phyloP scores from a whole-genome alignment of 441 rosid species.

The Aleurites moluccanus region DNA sequence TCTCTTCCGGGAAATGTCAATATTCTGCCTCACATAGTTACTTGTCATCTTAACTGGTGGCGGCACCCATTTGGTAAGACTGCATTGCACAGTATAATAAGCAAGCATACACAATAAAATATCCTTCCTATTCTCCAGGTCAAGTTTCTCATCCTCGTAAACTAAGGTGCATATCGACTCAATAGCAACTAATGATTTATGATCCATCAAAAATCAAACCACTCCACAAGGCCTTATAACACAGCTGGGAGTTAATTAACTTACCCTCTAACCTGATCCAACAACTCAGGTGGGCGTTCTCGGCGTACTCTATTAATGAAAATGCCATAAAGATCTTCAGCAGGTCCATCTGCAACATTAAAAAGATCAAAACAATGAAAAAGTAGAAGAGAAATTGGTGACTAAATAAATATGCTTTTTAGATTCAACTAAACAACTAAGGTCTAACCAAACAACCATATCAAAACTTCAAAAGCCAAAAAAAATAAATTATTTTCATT shows the following conservation, averaged over 20 bases:
- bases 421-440: too few relatives aligned
- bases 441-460: not conserved
- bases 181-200: not conserved
- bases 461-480: conserved; percentile 7
- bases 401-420: too few relatives aligned
- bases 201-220: not conserved
- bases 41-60: conserved; percentile 94
- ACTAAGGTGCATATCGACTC: not conserved
- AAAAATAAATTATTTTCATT: conserved; percentile 8
- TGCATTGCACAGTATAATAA: conserved; percentile 35
- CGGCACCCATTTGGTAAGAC: conserved; percentile 97
- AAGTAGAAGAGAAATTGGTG: not conserved
- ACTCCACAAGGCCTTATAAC: not conserved
- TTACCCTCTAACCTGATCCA: conserved; percentile 83
- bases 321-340: conserved; percentile 93
- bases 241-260: conserved; percentile 19
- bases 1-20: conserved; percentile 75
- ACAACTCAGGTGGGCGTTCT: conserved; percentile 71
- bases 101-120: conserved; percentile 14
- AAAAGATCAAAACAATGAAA: not conserved
- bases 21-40: conserved; percentile 62
- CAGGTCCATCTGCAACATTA: conserved; percentile 69
- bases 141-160: conserved; percentile 5
- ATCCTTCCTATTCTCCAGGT: not conserved
- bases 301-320: conserved; percentile 77